phyloP scores from a whole-genome alignment of 2,329 filamentous ascomycete species.

The Ramichloridium luteum region DNA sequence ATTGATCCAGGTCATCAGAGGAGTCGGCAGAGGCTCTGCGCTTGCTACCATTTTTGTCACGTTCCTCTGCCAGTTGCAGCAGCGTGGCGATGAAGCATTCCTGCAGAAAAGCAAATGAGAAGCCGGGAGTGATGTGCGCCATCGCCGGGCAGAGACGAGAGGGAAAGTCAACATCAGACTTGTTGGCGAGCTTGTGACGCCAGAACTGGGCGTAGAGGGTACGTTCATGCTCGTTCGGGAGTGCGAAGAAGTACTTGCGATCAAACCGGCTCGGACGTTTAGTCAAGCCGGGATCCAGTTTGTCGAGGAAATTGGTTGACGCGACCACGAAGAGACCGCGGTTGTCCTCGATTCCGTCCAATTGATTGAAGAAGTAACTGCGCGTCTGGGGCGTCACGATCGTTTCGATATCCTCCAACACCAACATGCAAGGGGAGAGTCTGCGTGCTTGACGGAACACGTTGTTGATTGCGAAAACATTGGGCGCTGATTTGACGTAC shows the following conservation, averaged over 20 bases:
- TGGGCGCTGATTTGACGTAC: conserved; percentile 28
- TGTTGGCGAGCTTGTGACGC: conserved; percentile 45
- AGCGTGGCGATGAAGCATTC: conserved; percentile 55
- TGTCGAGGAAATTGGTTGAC: conserved; percentile 40
- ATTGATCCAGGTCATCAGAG: conserved; percentile 34
- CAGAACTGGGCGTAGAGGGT: conserved; percentile 51
- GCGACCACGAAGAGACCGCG: conserved; percentile 54
- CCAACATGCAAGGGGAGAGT: conserved; percentile 54
- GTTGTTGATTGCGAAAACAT: conserved; percentile 33
- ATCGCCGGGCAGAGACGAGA: conserved; percentile 44
- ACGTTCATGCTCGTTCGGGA: conserved; percentile 38
- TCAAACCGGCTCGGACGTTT: conserved; percentile 56
- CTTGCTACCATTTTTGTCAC: conserved; percentile 14
- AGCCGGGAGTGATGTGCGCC: conserved; percentile 48
- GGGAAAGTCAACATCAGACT: conserved; percentile 48
- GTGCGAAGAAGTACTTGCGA: conserved; percentile 52
- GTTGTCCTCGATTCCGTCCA: conserved; percentile 57
- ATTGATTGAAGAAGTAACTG: conserved; percentile 59
- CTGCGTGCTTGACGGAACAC: conserved; percentile 49
- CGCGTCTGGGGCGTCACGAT: conserved; percentile 50
- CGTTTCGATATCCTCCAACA: conserved; percentile 61
- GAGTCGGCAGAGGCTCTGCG: too few relatives aligned
- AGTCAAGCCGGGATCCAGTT: conserved; percentile 49
- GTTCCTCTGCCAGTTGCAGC: conserved; percentile 41
- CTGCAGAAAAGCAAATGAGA: conserved; percentile 59